These are phyloP conservation scores for Filobasidium uniguttulatum DNA, from an alignment of 1,284 basidiomycete species.

Conservation along the genomic window DNA sequence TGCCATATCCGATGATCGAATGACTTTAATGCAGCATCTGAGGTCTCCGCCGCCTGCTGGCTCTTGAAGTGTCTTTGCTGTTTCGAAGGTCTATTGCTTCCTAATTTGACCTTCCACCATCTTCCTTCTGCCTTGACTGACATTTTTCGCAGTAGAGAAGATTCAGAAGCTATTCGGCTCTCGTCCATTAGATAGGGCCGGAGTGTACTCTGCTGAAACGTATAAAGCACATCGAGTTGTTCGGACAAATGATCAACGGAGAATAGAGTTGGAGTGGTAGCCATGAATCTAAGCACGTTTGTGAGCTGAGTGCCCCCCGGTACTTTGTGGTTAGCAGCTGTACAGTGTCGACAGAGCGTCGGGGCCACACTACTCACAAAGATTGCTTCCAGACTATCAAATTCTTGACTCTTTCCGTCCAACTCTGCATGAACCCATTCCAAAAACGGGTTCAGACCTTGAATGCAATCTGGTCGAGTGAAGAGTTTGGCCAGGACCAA, in stretches of 20 bases:
- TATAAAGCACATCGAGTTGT: constrained; percentile 24
- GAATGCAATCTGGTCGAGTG: constrained; percentile 28
- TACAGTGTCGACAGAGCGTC: background rate
- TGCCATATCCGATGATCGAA: background rate
- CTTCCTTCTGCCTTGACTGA: constrained; percentile 32
- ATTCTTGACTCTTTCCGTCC: background rate
- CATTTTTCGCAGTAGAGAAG: constrained; percentile 28
- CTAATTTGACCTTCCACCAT: constrained; percentile 31
- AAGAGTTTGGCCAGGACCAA: constrained; percentile 32
- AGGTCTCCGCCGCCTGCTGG: background rate
- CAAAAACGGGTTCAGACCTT: constrained; percentile 25
- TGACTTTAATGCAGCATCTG: constrained; percentile 4
- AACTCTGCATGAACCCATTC: constrained; percentile 18
- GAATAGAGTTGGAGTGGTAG: constrained; percentile 26
- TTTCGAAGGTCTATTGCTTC: constrained; percentile 2
- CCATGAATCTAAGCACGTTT: constrained; percentile 24
- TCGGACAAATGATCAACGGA: background rate
- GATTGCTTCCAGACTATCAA: constrained; percentile 1
- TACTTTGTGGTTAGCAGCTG: background rate
- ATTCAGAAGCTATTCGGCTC: constrained; percentile 18
- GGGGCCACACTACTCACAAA: constrained; percentile 1
- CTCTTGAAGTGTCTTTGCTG: background rate
- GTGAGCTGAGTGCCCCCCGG: constrained; percentile 4
- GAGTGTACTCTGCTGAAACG: constrained; percentile 22
- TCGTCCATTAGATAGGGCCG: constrained; percentile 28